Evolutionary conservation across 164 flowering plant genomes (phyloP).

Genomic region (Vitis rupestris): DNA sequence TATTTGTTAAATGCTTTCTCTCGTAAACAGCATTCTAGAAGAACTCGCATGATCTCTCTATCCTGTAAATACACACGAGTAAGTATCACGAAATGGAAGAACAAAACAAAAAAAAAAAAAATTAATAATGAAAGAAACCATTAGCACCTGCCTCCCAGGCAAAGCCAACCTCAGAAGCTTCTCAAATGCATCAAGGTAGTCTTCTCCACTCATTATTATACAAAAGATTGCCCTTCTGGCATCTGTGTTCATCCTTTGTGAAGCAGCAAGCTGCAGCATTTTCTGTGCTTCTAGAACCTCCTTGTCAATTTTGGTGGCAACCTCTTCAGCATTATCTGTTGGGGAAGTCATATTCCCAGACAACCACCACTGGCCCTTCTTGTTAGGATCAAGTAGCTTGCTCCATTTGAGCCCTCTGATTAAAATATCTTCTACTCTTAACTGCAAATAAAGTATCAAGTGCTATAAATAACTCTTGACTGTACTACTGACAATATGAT

Average conservation of each 20-base stretch:
- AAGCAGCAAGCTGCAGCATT: constrained; percentile 82
- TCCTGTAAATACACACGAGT: constrained; percentile 48
- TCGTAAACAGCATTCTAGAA: constrained; percentile 88
- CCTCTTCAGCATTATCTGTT: constrained; percentile 46
- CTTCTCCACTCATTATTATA: constrained; percentile 86
- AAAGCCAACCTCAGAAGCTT: constrained; percentile 82
- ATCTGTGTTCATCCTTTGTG: constrained; percentile 95
- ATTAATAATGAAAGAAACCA: background rate
- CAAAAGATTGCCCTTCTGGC: constrained; percentile 85
- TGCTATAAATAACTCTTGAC: too few species aligned
- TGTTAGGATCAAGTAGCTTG: constrained; percentile 84
- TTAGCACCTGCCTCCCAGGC: constrained; percentile 80
- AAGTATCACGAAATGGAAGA: background rate
- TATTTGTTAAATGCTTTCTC: constrained; percentile 92
- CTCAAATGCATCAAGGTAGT: constrained; percentile 84
- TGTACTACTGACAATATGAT: background rate
- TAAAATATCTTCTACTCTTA: constrained; percentile 62
- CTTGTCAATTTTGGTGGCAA: constrained; percentile 71
- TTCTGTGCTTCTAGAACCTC: constrained; percentile 81
- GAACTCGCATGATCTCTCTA: constrained; percentile 89
- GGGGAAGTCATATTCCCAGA: constrained; percentile 54
- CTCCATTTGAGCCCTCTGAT: constrained; percentile 85
- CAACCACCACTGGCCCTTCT: constrained; percentile 98
- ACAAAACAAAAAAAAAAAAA: background rate
- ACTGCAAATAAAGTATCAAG: constrained; percentile 42